Conservation (phyloP, 441 rosid genomes). For the Erysimum cheiri region DNA sequence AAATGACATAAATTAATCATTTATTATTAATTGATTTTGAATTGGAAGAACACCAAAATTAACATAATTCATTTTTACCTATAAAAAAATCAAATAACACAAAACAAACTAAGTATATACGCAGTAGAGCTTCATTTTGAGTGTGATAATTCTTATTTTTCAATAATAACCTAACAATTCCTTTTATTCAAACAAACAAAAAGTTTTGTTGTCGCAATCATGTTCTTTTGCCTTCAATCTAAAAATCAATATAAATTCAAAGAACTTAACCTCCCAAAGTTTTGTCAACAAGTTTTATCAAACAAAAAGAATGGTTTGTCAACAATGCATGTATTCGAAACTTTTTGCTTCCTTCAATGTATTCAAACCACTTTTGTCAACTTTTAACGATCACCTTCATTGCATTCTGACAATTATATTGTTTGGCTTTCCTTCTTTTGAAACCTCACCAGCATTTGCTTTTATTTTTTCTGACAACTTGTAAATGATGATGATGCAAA, state of each 20-base stretch:
- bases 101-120: background rate
- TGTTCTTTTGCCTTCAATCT: background rate
- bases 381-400: background rate
- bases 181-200: background rate
- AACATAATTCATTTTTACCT: background rate
- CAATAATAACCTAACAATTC: background rate
- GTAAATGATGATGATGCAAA: background rate
- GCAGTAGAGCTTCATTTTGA: background rate
- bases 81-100: background rate
- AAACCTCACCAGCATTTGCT: background rate
- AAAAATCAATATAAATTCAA: conserved; percentile 5
- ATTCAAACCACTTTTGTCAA: too few relatives aligned
- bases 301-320: conserved; percentile 2
- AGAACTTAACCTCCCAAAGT: conserved; percentile 16
- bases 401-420: background rate
- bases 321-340: background rate
- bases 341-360: background rate
- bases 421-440: conserved; percentile 12
- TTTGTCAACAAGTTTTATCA: conserved; percentile 31
- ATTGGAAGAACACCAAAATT: background rate
- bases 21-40: too few relatives aligned
- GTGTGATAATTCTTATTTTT: background rate
- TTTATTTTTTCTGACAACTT: background rate
- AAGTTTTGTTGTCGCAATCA: conserved; percentile 8
- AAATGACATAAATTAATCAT: too few relatives aligned